These are phyloP conservation scores for Tremellales sp. DNA, from an alignment of 1,284 basidiomycete genomes.

Conservation along the genomic window DNA sequence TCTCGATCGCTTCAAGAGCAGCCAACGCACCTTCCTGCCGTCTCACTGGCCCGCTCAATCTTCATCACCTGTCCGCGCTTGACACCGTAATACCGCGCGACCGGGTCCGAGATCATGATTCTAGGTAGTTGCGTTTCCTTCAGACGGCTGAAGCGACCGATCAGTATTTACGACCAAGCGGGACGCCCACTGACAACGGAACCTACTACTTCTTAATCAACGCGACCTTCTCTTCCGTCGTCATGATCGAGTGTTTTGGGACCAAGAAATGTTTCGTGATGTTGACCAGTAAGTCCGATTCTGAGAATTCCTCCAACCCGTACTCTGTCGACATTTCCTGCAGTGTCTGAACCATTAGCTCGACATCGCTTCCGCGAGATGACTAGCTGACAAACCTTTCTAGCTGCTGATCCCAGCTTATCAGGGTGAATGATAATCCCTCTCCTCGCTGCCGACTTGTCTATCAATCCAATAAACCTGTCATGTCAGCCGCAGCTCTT, in stretches of 20 bases:
- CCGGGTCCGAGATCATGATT: conserved; percentile 92
- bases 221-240: conserved; percentile 77
- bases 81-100: conserved; percentile 95
- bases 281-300: conserved; percentile 93
- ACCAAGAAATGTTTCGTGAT: conserved; percentile 95
- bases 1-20: not conserved
- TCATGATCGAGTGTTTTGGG: conserved; percentile 86
- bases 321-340: conserved; percentile 80
- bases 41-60: conserved; percentile 95
- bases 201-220: conserved; percentile 90
- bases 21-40: conserved; percentile 70
- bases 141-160: conserved; percentile 64
- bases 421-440: conserved; percentile 95
- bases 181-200: not conserved
- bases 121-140: conserved; percentile 98
- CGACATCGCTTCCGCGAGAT: not conserved
- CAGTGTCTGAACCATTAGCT: conserved; percentile 63
- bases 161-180: not conserved
- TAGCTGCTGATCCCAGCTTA: conserved; percentile 93
- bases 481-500: not conserved
- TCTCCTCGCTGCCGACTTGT: conserved; percentile 80
- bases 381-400: conserved; percentile 62
- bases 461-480: conserved; percentile 80
- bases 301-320: conserved; percentile 92
- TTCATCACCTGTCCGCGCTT: conserved; percentile 95